phyloP scores from a whole-genome alignment of 2,329 filamentous ascomycete species.

The Triangularia verruculosa region DNA sequence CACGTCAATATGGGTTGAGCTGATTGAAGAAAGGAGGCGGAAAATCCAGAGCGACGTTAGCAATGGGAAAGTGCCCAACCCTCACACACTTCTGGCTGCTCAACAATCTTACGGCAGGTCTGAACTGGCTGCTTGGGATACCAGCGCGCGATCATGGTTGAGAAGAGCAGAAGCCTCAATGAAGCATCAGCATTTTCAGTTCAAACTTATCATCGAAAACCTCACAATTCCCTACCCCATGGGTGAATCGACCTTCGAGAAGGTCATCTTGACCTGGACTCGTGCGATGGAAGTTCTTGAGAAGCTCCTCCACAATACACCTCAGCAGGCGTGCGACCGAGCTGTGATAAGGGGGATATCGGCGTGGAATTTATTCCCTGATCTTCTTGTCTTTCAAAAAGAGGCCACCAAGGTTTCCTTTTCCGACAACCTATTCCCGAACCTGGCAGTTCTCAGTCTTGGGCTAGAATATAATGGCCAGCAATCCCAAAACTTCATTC shows the following conservation, averaged over 20 bases:
- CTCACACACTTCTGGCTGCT: neutral
- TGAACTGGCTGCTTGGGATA: constrained; percentile 37
- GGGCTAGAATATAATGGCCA: constrained; percentile 1
- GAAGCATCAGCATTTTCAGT: constrained; percentile 27
- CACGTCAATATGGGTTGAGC: constrained; percentile 20
- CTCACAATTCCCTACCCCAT: constrained; percentile 27
- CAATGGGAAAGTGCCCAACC: neutral
- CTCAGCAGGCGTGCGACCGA: constrained; percentile 27
- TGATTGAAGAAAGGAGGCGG: constrained; percentile 11
- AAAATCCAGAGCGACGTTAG: neutral
- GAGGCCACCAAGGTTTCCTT: neutral
- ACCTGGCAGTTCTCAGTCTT: neutral
- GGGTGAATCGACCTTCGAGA: constrained; percentile 28
- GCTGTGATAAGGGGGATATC: constrained; percentile 32
- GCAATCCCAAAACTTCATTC: neutral
- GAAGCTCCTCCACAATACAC: constrained; percentile 29
- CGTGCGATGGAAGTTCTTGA: constrained; percentile 30
- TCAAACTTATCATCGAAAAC: constrained; percentile 33
- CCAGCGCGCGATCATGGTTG: constrained; percentile 39
- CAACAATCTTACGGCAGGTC: constrained; percentile 22
- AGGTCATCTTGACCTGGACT: constrained; percentile 32
- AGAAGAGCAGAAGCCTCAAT: constrained; percentile 32
- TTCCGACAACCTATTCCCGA: neutral
- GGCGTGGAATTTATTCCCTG: constrained; percentile 37
- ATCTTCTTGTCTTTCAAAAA: constrained; percentile 26